Evolutionary conservation across 495 filamentous ascomycete genomes (phyloP), one percentile per base, ranked within the genome.

Genomic region (Hypoxylon intermedium): DNA sequence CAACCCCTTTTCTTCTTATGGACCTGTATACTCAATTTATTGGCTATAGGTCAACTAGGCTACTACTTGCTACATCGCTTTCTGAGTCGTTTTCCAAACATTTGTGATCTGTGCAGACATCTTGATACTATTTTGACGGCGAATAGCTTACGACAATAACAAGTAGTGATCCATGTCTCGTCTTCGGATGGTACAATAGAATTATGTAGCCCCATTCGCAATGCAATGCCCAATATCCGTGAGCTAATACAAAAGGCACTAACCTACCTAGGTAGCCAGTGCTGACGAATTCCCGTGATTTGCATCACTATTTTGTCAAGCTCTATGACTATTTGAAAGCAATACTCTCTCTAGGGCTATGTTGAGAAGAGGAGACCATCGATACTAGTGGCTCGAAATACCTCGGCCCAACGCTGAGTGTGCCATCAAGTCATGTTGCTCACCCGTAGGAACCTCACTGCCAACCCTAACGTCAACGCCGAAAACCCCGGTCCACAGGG

Each of bases 241-340:
- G 21, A 36, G 6, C 37, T 26, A 2, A 53, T 18, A 21, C 11
- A 15, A 24, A 7, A 15, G 16, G 5, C 31, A 3, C 13, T 31
- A 13, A 30, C 31, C 11, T 28, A 19, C 15, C 24, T 30, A 33
- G 23, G 20, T 58, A 19, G 13, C 2, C 23, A 31, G 41, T 6
- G 5, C 15, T 24, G 31, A 34, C 28, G 33, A 36, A 36, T 18
- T 42, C 40, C 34, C 3, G 52, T 60, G 62, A 60, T 65, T 65
- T 23, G 46, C 56, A 65, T 52, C 62, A 65, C 62, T 34, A 16
- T 51, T 21, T 48, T 37, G 54, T 47, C 33, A 47, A 30, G 40
- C 40, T 65, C 62, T 65, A 65, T 53, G 36, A 46, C 26, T 30
- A 13, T 33, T 23, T 48, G 23, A 9, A 19, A 31, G 41, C 12